Base-by-base conservation (phyloP, 805 yeast genomes). In the Teunomyces funiuensis region DNA sequence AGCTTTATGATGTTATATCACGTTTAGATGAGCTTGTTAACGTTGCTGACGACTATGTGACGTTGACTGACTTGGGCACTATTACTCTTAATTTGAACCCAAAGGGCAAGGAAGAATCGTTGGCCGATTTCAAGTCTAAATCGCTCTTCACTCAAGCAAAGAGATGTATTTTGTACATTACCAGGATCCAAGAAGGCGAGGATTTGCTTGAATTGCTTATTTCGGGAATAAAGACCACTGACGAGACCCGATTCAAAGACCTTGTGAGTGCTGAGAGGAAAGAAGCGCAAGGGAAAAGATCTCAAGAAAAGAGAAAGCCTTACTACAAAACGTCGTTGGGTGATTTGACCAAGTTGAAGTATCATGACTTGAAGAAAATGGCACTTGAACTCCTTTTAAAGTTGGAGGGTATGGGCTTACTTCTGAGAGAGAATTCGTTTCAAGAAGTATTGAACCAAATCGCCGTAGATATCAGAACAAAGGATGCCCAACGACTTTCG, bases 391-490 rank as follows among this genome's bases (percentile, higher is more conserved):
- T 83, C 43, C 74, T 91, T 2, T 67, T 89, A 39, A 88, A 88
- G 52, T 66, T 93, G 38, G 97, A 91, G 55, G 58, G 73, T 1
- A 62, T 77, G 56, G 89, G 88, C 2, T 62, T 72, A 28, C 73
- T 90, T 6, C 70, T 83, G 2, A 74, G 95, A 44, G 66, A 73
- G 23, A 79, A 88, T 55, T 80, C 84, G 14, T 88, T 82, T 60
- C 98, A 93, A 57, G 81, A 77, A 16, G 57, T 93, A 10, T 63
- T 93, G 44, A 88, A 89, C 54, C 88, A 86, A 47, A 83, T 93
- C 46, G 95, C 97, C 0, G 65, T 74, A 40, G 97, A 91, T 48
- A 88, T 93, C 48, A 69, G 64, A 50, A 72, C 75, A 5, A 69
- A 74, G 50, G 73, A 69, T 47, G 56, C 65, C 8, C 77, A 72